Evolutionary conservation across 2,329 filamentous ascomycete species (phyloP).

Genomic region (Neoscytalidium dimidiatum): DNA sequence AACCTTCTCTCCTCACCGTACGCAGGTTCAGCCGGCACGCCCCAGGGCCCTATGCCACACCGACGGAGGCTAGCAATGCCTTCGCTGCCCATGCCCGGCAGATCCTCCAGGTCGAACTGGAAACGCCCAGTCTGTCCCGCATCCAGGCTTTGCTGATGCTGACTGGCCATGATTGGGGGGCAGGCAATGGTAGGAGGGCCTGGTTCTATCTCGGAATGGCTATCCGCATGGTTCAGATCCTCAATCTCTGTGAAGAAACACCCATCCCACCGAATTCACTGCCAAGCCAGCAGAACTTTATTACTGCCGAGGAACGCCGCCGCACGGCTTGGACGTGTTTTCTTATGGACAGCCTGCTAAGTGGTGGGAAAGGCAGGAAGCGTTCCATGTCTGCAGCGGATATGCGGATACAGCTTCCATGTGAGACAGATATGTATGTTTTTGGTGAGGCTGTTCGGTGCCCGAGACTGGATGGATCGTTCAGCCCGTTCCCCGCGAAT

Average conservation of each 20-base stretch:
- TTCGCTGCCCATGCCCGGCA: slow-evolving; percentile 43
- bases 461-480: slow-evolving; percentile 33
- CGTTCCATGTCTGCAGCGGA: slow-evolving; percentile 35
- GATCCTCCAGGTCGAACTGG: slow-evolving; percentile 42
- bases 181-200: slow-evolving; percentile 43
- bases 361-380: slow-evolving; percentile 43
- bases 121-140: slow-evolving; percentile 40
- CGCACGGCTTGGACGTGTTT: slow-evolving; percentile 46
- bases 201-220: slow-evolving; percentile 47
- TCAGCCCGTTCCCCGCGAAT: slow-evolving; percentile 33
- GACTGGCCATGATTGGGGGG: slow-evolving; percentile 50
- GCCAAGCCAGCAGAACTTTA: slow-evolving; percentile 42
- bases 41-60: slow-evolving; percentile 36
- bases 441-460: slow-evolving; percentile 42
- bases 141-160: slow-evolving; percentile 45
- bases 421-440: slow-evolving; percentile 41
- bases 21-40: slow-evolving; percentile 40
- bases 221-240: slow-evolving; percentile 42
- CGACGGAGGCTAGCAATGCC: slow-evolving; percentile 44
- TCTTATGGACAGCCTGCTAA: slow-evolving; percentile 45
- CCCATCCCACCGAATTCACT: slow-evolving; percentile 32
- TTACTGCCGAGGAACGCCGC: slow-evolving; percentile 42
- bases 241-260: slow-evolving; percentile 41
- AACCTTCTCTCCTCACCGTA: slow-evolving; percentile 10
- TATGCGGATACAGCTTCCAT: slow-evolving; percentile 43